Percentiles rank a stretch among this genome's conserved stretches.
Evolutionary conservation across 768 basidiomycete genomes (phyloP).

Genomic region (Serendipita vermifera): DNA sequence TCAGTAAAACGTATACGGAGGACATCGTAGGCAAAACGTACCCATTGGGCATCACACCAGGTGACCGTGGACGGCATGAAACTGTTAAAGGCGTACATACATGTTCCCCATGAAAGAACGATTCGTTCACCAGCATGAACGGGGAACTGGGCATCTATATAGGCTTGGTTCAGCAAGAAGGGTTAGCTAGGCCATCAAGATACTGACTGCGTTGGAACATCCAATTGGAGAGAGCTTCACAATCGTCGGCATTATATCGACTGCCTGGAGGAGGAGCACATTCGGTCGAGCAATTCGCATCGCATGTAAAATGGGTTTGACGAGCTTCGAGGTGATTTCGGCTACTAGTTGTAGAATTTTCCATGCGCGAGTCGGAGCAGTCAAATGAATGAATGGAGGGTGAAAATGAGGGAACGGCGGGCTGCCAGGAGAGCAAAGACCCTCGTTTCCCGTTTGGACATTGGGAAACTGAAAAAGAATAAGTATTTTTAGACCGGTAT

Average conservation of each 20-base stretch:
- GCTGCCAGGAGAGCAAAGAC: not conserved
- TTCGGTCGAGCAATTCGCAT: too few species aligned
- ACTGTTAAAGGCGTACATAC: conserved; percentile 6
- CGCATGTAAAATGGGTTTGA: too few species aligned
- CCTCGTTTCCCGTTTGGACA: not conserved
- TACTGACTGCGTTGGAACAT: not conserved
- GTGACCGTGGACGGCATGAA: not conserved
- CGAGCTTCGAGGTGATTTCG: too few species aligned
- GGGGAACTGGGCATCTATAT: not conserved
- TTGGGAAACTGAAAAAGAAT: not conserved
- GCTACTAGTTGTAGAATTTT: too few species aligned
- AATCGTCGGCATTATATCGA: not conserved
- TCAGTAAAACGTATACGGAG: not conserved
- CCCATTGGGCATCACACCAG: conserved; percentile 6
- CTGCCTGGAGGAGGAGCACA: not conserved
- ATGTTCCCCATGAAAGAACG: not conserved
- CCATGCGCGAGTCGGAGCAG: too few species aligned
- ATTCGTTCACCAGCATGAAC: not conserved
- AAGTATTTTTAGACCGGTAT: too few species aligned
- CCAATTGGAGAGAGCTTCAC: not conserved
- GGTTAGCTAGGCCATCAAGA: not conserved
- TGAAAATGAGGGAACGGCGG: not conserved
- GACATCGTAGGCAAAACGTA: not conserved
- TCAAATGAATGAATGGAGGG: not conserved
- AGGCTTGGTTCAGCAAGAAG: not conserved